Evolutionary conservation across 2,329 filamentous ascomycete genomes (phyloP).

Genomic region (Fusarium setosum): DNA sequence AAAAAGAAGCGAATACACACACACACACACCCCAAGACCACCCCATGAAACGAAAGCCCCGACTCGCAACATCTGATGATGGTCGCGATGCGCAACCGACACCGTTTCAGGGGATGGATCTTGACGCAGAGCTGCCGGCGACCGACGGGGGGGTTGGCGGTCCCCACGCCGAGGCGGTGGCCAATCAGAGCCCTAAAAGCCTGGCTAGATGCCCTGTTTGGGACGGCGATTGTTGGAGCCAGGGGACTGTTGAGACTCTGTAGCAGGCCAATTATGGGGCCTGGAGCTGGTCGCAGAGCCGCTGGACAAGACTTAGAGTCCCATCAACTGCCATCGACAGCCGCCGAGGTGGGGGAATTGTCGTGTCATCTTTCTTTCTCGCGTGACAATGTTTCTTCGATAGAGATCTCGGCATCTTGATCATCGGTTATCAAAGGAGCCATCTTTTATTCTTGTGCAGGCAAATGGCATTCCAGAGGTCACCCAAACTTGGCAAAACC

Average conservation of each 20-base stretch:
- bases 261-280: constrained; percentile 24
- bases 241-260: constrained; percentile 37
- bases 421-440: neutral
- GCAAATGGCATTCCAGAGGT: neutral
- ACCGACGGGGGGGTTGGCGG: constrained; percentile 25
- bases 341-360: constrained; percentile 19
- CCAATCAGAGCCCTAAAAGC: constrained; percentile 37
- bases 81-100: constrained; percentile 34
- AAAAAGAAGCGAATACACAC: too few relatives aligned
- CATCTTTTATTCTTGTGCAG: too few relatives aligned
- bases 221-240: constrained; percentile 32
- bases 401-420: constrained; percentile 19
- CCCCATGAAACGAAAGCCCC: constrained; percentile 37
- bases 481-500: neutral
- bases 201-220: constrained; percentile 41
- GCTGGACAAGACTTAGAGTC: constrained; percentile 17
- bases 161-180: constrained; percentile 24
- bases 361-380: constrained; percentile 20
- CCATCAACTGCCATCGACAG: constrained; percentile 19
- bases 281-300: constrained; percentile 32
- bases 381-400: constrained; percentile 33
- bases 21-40: constrained; percentile 24
- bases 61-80: constrained; percentile 42
- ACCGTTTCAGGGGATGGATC: constrained; percentile 45
- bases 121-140: constrained; percentile 34